A percentile compares a stretch with the other conserved stretches of the same genome.
Evolutionary conservation across 371 early-diverging fungal genomes (phyloP).

Genomic region (Rhizopus microsporus): DNA sequence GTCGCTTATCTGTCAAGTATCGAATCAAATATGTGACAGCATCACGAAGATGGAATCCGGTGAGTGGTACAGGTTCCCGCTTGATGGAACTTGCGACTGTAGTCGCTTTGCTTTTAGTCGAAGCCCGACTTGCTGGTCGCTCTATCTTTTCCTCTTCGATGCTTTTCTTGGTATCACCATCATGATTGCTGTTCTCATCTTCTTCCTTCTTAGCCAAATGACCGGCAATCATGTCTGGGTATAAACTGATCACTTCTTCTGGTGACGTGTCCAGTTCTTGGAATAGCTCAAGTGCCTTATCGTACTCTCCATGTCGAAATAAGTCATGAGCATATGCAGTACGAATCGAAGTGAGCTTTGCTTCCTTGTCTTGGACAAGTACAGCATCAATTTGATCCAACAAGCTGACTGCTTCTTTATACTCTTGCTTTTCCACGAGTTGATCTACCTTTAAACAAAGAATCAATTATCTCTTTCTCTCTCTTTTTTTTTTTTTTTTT

Average conservation of each 20-base stretch:
- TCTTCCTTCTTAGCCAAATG: conserved; percentile 25
- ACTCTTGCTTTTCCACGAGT: conserved; percentile 74
- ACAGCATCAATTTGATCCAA: conserved; percentile 88
- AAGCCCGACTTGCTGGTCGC: conserved; percentile 37
- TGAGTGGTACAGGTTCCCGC: conserved; percentile 34
- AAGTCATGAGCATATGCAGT: conserved; percentile 85
- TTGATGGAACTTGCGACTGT: conserved; percentile 26
- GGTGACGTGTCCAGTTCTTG: conserved; percentile 83
- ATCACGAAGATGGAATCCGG: conserved; percentile 53
- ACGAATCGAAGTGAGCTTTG: conserved; percentile 65
- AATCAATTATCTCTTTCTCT: background rate
- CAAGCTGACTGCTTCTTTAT: conserved; percentile 84
- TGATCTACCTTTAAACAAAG: conserved; percentile 60
- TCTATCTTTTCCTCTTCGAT: conserved; percentile 3
- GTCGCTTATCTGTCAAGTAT: conserved; percentile 73
- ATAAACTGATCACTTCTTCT: conserved; percentile 81
- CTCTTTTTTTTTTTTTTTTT: background rate
- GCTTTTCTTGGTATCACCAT: background rate
- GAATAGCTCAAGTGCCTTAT: conserved; percentile 76
- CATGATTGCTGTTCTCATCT: conserved; percentile 17
- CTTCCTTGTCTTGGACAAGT: conserved; percentile 76
- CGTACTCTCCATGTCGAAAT: conserved; percentile 76
- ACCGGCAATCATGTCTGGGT: conserved; percentile 72
- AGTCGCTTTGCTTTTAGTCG: conserved; percentile 32
- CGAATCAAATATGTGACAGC: conserved; percentile 68